Evolutionary conservation across 1,284 basidiomycete genomes (phyloP).

Genomic region (Veloboletus limbatus): DNA sequence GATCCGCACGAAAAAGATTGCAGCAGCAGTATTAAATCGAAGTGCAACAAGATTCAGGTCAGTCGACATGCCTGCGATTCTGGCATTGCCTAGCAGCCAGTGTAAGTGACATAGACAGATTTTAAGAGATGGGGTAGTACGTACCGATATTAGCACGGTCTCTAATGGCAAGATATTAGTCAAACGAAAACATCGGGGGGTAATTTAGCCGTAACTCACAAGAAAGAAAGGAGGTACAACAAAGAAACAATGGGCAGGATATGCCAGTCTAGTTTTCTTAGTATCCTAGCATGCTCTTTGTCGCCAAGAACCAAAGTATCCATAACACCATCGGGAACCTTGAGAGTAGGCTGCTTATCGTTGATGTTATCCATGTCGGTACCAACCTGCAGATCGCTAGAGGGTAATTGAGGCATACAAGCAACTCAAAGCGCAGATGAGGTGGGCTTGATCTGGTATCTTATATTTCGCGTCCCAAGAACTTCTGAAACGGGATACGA

Average conservation of each 20-base stretch:
- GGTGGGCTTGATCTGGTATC: background rate
- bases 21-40: conserved; percentile 42
- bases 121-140: background rate
- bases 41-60: conserved; percentile 38
- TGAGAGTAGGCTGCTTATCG: background rate
- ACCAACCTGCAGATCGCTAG: background rate
- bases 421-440: background rate
- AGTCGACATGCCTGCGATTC: conserved; percentile 38
- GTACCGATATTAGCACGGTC: conserved; percentile 32
- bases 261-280: conserved; percentile 47
- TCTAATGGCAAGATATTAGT: conserved; percentile 15
- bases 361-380: background rate
- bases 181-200: background rate
- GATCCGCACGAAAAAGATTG: conserved; percentile 42
- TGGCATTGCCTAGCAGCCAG: conserved; percentile 18
- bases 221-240: conserved; percentile 53
- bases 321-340: background rate
- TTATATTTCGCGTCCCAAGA: background rate
- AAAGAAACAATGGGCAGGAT: conserved; percentile 47
- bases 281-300: conserved; percentile 32
- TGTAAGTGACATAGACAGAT: background rate
- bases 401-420: background rate
- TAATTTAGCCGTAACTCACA: conserved; percentile 35
- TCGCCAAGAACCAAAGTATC: conserved; percentile 15
- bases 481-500: background rate